phyloP scores from a whole-genome alignment of 208 protist species.

The Crithidia fasciculata region DNA sequence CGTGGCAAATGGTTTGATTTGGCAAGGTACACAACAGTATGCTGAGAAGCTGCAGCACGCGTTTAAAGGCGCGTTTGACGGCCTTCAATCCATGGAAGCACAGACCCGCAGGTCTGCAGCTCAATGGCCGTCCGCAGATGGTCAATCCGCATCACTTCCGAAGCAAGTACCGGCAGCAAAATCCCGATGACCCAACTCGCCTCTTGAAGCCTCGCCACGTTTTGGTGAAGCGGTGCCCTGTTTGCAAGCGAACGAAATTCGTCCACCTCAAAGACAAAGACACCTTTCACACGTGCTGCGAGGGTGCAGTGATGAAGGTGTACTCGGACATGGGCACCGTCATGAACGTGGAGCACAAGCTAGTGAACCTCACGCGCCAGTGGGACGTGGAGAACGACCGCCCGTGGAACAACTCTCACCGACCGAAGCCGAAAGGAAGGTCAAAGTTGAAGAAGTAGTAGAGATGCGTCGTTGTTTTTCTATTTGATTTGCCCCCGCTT shows the following conservation, averaged over 20 bases:
- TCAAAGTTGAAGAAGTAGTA: constrained; percentile 88
- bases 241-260: constrained; percentile 81
- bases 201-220: constrained; percentile 83
- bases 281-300: constrained; percentile 88
- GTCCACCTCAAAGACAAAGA: constrained; percentile 56
- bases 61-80: constrained; percentile 53
- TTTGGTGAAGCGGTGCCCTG: constrained; percentile 75
- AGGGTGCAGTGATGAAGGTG: constrained; percentile 76
- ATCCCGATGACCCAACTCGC: constrained; percentile 81
- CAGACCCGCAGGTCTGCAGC: constrained; percentile 63
- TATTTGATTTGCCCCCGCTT: background rate
- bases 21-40: constrained; percentile 22
- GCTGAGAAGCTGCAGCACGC: constrained; percentile 25
- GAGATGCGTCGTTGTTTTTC: constrained; percentile 3
- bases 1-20: too few species aligned
- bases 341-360: constrained; percentile 78
- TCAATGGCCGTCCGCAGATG: constrained; percentile 85
- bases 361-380: constrained; percentile 60
- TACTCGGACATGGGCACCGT: constrained; percentile 81
- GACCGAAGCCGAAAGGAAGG: constrained; percentile 82
- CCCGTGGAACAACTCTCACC: constrained; percentile 81
- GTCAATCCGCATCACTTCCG: constrained; percentile 68
- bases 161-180: constrained; percentile 49
- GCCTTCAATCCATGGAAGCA: constrained; percentile 90
- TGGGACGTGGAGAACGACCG: constrained; percentile 86